Evolutionary conservation across 2,329 filamentous ascomycete genomes (phyloP).

Genomic region (Fusarium anthophilum): DNA sequence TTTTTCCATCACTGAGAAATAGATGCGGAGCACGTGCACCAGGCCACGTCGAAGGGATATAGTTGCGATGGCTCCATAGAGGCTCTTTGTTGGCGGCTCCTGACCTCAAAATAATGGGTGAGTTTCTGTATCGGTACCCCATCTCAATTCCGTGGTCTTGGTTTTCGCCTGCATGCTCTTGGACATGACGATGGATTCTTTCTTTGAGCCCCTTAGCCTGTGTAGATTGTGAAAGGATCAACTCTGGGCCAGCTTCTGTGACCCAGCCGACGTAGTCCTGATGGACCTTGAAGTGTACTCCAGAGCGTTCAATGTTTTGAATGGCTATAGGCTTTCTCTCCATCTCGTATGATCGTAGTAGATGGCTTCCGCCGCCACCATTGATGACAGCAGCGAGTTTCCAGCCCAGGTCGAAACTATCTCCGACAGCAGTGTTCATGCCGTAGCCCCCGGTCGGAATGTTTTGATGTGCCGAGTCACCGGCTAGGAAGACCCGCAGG

Average conservation of each 20-base stretch:
- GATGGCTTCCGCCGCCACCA: background rate
- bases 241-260: background rate
- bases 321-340: background rate
- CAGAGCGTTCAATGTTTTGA: background rate
- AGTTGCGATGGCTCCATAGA: background rate
- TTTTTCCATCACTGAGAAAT: background rate
- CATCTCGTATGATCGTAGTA: background rate
- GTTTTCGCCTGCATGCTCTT: background rate
- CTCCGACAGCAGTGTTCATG: background rate
- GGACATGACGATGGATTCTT: background rate
- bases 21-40: background rate
- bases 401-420: background rate
- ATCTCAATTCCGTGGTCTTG: background rate
- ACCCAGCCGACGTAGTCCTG: background rate
- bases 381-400: background rate
- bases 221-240: background rate
- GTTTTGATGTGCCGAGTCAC: background rate
- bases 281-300: background rate
- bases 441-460: background rate
- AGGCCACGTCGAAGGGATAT: background rate
- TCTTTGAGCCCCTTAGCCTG: background rate
- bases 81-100: background rate
- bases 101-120: background rate
- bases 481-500: background rate
- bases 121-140: background rate